phyloP scores from a whole-genome alignment of 768 basidiomycete species.

The Agaricus subrufescens region DNA sequence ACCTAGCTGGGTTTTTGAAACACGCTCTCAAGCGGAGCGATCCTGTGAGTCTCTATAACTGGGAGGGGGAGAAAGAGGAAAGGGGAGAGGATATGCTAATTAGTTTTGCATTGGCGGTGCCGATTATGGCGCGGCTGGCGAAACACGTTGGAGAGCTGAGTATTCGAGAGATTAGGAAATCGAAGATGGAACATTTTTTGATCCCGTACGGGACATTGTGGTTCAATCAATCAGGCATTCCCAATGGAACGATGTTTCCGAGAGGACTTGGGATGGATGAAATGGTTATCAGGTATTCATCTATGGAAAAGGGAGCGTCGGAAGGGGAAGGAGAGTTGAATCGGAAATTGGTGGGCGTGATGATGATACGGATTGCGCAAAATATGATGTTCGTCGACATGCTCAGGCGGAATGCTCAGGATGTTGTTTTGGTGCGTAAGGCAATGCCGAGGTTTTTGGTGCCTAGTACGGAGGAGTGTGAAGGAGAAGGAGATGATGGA shows the following conservation, averaged over 20 bases:
- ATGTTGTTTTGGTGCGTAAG: slow-evolving; percentile 64
- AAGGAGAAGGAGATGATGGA: slow-evolving; percentile 11
- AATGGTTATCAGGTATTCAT: slow-evolving; percentile 20
- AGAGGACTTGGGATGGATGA: slow-evolving; percentile 19
- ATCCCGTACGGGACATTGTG: slow-evolving; percentile 69
- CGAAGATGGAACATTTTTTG: slow-evolving; percentile 65
- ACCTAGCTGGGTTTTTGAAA: slow-evolving; percentile 66
- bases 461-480: slow-evolving; percentile 35
- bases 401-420: slow-evolving; percentile 62
- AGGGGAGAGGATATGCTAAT: slow-evolving; percentile 31
- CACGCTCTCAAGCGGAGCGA: slow-evolving; percentile 40
- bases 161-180: slow-evolving; percentile 64
- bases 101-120: slow-evolving; percentile 50
- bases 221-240: slow-evolving; percentile 51
- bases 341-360: slow-evolving; percentile 44
- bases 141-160: slow-evolving; percentile 69
- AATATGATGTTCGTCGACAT: slow-evolving; percentile 62
- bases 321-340: slow-evolving; percentile 29
- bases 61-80: neutral
- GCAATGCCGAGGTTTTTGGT: slow-evolving; percentile 56
- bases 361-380: slow-evolving; percentile 65
- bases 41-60: slow-evolving; percentile 8
- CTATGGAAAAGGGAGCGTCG: slow-evolving; percentile 54
- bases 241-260: slow-evolving; percentile 60
- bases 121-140: slow-evolving; percentile 54